These are phyloP conservation scores for Aspergillus pseudonomiae DNA, from an alignment of 2,329 filamentous ascomycete species.

Conservation along the genomic window DNA sequence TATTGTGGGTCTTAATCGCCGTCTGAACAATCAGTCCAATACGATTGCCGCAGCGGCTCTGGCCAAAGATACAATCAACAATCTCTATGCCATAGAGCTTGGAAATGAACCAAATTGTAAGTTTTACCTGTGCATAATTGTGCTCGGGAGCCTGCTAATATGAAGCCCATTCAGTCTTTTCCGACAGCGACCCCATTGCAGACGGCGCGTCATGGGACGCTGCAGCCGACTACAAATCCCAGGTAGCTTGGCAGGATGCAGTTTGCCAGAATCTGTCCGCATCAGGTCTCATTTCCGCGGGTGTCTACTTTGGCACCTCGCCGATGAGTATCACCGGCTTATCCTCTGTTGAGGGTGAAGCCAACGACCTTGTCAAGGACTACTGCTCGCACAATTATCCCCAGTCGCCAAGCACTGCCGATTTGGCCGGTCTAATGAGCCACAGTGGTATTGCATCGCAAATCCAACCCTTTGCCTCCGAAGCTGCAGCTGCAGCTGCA, in stretches of 20 bases:
- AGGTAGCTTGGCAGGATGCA: conserved; percentile 37
- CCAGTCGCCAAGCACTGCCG: conserved; percentile 41
- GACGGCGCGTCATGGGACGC: conserved; percentile 34
- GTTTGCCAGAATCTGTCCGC: conserved; percentile 34
- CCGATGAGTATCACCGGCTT: conserved; percentile 43
- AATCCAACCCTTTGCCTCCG: conserved; percentile 44
- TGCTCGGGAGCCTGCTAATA: not conserved
- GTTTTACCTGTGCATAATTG: conserved; percentile 7
- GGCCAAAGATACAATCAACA: conserved; percentile 50
- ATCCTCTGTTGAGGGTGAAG: conserved; percentile 40
- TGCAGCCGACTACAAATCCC: conserved; percentile 35
- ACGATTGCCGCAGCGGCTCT: conserved; percentile 56
- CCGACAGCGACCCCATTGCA: conserved; percentile 28
- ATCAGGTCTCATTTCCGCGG: conserved; percentile 35
- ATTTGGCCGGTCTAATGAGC: conserved; percentile 49
- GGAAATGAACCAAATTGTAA: conserved; percentile 62
- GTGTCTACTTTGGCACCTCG: conserved; percentile 39
- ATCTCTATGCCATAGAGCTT: conserved; percentile 58
- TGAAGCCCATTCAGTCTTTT: conserved; percentile 24
- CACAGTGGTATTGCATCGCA: conserved; percentile 48
- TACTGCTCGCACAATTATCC: conserved; percentile 57
- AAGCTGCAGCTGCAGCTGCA: conserved; percentile 44
- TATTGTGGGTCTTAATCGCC: conserved; percentile 57
- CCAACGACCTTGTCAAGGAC: conserved; percentile 43
- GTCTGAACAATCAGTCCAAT: conserved; percentile 56